A percentile compares a stretch with the other conserved stretches of the same genome.
These are phyloP conservation scores for Boletus rex-veris DNA, from an alignment of 768 basidiomycete genomes.

Conservation along the genomic window DNA sequence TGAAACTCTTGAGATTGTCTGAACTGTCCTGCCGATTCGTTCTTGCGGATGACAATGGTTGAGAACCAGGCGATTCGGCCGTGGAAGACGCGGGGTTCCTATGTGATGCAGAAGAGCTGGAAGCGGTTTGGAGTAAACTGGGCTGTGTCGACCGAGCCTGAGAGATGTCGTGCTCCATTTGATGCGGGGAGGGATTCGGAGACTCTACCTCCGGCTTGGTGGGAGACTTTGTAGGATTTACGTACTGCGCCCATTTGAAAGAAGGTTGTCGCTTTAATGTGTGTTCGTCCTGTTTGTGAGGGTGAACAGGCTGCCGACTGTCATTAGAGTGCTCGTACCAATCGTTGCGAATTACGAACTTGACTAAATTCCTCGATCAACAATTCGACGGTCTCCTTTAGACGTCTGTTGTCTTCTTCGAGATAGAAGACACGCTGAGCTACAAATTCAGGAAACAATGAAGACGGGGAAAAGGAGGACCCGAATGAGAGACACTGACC, in stretches of 20 bases:
- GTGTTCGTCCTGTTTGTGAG: conserved; percentile 32
- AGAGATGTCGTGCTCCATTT: conserved; percentile 65
- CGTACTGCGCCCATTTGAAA: conserved; percentile 85
- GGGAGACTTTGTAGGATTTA: conserved; percentile 74
- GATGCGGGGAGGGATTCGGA: conserved; percentile 76
- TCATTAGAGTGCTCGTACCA: conserved; percentile 10
- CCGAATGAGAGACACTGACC: conserved; percentile 39
- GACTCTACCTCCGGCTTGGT: conserved; percentile 75
- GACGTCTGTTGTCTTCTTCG: conserved; percentile 74
- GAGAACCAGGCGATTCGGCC: conserved; percentile 29
- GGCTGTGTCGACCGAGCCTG: conserved; percentile 31
- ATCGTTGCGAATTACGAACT: conserved; percentile 36
- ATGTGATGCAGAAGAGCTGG: conserved; percentile 32
- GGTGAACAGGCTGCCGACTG: conserved; percentile 4
- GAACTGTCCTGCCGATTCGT: conserved; percentile 62
- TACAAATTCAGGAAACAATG: conserved; percentile 29
- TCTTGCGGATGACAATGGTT: conserved; percentile 25
- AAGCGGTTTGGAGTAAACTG: conserved; percentile 10
- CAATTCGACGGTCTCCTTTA: conserved; percentile 58
- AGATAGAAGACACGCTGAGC: conserved; percentile 64
- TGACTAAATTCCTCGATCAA: conserved; percentile 63
- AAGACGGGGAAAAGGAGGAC: background rate
- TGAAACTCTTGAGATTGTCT: conserved; percentile 88
- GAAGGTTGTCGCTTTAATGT: conserved; percentile 70
- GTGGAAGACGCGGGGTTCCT: conserved; percentile 24